Evolutionary conservation across 441 rosid genomes (phyloP), one percentile per base, ranked within the genome.

Genomic region (Erodium moschatum): DNA sequence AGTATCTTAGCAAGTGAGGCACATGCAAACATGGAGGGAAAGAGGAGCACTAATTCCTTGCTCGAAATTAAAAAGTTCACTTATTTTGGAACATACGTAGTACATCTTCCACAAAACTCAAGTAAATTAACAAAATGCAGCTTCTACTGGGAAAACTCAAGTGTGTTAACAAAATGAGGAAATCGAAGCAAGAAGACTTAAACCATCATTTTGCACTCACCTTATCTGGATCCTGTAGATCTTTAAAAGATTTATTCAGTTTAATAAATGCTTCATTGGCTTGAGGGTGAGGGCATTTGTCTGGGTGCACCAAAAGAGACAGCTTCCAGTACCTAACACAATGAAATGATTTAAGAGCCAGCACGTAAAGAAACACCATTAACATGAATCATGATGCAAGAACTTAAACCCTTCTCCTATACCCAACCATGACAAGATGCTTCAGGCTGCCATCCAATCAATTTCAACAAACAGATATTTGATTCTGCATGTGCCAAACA

Each of bases 221-320:
- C 86, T 86, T 90, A 65, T 91, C 93, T 19, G 90, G 89, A 84
- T 89, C 91, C 74, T 93, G 96, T 66, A 93, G 79, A 31, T 93
- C 95, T 73, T 90, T 90, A 76, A 86, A 90, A 74, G 98, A 89
- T 80, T 88, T 93, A 74, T 89, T 93, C 67, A 93, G 76, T 79
- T 77, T 78, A 74, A 91, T 82, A 67, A 93, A 93, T 68, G 97
- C 94, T 78, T 89, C 83, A 70, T 93, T 83, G 13, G 98, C 95
- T 80, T 87, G 95, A 24, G 97, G 97, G 80, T 91, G 98, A 77
- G 96, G 80, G 71, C 97, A 93, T 71, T 91, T 93, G 82, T 93
- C 98, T 4, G 97, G 98, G 76, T 89, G 97, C 80, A 93, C 97
- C 74, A 89, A 73, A 77, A 93, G 97, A 35, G 97, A 93, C 78